Conservation (phyloP, 148 eudicot genomes). For the Cornus suecica region DNA sequence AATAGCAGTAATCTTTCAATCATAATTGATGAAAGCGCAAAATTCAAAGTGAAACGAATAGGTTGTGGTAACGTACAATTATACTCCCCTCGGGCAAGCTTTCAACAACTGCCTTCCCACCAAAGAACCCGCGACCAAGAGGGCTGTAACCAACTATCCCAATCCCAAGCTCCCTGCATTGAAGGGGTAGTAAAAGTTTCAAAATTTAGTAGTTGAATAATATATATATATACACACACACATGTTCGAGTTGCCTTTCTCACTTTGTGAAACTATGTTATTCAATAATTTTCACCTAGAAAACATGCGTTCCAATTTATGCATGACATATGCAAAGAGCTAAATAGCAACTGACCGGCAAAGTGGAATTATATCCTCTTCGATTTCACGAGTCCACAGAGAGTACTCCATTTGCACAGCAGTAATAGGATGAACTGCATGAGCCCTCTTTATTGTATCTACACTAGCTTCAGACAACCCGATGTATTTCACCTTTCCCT, state of each 20-base stretch:
- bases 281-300: background rate
- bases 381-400: constrained; percentile 41
- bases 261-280: too few species aligned
- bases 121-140: constrained; percentile 41
- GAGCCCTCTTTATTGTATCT: constrained; percentile 46
- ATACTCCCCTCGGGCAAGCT: constrained; percentile 23
- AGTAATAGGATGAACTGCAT: constrained; percentile 50
- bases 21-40: background rate
- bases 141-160: constrained; percentile 46
- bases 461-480: constrained; percentile 49
- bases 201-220: background rate
- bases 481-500: constrained; percentile 50
- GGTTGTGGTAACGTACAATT: constrained; percentile 15
- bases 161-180: constrained; percentile 38
- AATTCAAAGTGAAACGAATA: background rate
- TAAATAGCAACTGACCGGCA: constrained; percentile 28
- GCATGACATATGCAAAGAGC: background rate
- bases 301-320: too few species aligned
- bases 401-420: constrained; percentile 53
- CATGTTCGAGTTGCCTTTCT: background rate
- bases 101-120: constrained; percentile 26
- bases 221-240: too few species aligned
- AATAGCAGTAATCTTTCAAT: too few species aligned
- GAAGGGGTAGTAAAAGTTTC: background rate
- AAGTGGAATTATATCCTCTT: constrained; percentile 46